These are phyloP conservation scores for Yamadazyma tumulicola DNA, from an alignment of 805 yeast genomes.

Conservation along the genomic window DNA sequence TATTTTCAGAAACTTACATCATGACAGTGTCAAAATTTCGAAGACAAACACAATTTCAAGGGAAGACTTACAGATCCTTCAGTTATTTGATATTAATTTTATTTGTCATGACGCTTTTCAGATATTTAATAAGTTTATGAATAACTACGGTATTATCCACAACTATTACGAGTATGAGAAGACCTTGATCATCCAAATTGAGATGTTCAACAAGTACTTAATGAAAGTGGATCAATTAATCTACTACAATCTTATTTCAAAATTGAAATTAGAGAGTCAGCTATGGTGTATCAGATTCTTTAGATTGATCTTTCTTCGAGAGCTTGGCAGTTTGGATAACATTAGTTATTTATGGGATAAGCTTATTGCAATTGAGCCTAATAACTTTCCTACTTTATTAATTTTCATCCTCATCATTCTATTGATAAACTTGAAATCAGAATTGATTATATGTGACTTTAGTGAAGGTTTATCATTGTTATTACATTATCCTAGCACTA, in stretches of 20 bases:
- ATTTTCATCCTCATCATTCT: conserved; percentile 41
- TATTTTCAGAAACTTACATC: conserved; percentile 37
- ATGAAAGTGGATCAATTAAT: conserved; percentile 49
- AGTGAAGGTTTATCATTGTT: conserved; percentile 48
- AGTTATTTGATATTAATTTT: conserved; percentile 36
- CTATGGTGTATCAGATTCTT: conserved; percentile 55
- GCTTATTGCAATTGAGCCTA: conserved; percentile 28
- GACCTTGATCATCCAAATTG: conserved; percentile 43
- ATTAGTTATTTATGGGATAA: conserved; percentile 49
- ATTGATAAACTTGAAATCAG: conserved; percentile 42
- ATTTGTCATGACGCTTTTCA: conserved; percentile 43
- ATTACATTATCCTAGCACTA: conserved; percentile 43
- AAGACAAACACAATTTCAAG: conserved; percentile 20
- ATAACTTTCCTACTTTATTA: conserved; percentile 32
- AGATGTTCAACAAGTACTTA: conserved; percentile 43
- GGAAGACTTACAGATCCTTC: conserved; percentile 33
- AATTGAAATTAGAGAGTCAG: conserved; percentile 46
- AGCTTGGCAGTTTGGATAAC: conserved; percentile 37
- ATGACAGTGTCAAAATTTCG: conserved; percentile 32
- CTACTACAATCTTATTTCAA: conserved; percentile 42
- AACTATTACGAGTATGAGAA: conserved; percentile 39
- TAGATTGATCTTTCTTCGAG: conserved; percentile 45
- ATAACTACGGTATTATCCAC: conserved; percentile 36
- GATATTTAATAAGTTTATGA: conserved; percentile 41
- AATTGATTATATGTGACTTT: conserved; percentile 46